A percentile compares a stretch with the other conserved stretches of the same genome.
These are phyloP conservation scores for Achaetomium macrosporum DNA, from an alignment of 2,329 filamentous ascomycete species.

Conservation along the genomic window DNA sequence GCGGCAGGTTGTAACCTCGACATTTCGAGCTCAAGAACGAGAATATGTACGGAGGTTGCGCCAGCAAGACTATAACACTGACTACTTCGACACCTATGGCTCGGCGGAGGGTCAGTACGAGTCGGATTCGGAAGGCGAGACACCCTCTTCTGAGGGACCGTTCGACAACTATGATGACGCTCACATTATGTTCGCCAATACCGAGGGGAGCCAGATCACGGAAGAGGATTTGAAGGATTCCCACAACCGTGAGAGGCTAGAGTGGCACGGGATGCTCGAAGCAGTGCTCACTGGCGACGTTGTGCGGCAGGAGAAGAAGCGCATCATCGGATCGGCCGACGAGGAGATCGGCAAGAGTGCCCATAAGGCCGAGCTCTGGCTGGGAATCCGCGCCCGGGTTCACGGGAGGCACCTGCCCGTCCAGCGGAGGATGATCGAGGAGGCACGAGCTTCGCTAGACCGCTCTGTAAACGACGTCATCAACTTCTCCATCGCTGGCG, in stretches of 20 bases:
- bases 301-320: slow-evolving; percentile 95
- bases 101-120: slow-evolving; percentile 57
- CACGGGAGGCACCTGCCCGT: slow-evolving; percentile 80
- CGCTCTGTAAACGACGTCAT: slow-evolving; percentile 80
- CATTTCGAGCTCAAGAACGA: slow-evolving; percentile 73
- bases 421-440: slow-evolving; percentile 82
- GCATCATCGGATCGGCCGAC: slow-evolving; percentile 72
- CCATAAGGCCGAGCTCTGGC: slow-evolving; percentile 76
- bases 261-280: slow-evolving; percentile 98
- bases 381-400: slow-evolving; percentile 75
- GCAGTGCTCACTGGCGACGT: slow-evolving; percentile 95
- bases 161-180: slow-evolving; percentile 89
- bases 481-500: slow-evolving; percentile 88
- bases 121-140: slow-evolving; percentile 86
- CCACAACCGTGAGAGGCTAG: slow-evolving; percentile 79
- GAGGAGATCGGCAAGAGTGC: slow-evolving; percentile 55
- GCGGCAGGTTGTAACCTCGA: slow-evolving; percentile 42
- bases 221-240: slow-evolving; percentile 86
- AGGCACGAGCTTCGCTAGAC: slow-evolving; percentile 68
- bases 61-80: slow-evolving; percentile 56
- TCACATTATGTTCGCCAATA: slow-evolving; percentile 85
- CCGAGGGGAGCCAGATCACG: slow-evolving; percentile 82
- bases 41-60: slow-evolving; percentile 90
- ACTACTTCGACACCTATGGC: slow-evolving; percentile 71
- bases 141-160: slow-evolving; percentile 74